Percentiles rank a stretch among this genome's conserved stretches.
phyloP scores from a whole-genome alignment of 192 early-diverging fungal species.

The Pilaira anomala region DNA sequence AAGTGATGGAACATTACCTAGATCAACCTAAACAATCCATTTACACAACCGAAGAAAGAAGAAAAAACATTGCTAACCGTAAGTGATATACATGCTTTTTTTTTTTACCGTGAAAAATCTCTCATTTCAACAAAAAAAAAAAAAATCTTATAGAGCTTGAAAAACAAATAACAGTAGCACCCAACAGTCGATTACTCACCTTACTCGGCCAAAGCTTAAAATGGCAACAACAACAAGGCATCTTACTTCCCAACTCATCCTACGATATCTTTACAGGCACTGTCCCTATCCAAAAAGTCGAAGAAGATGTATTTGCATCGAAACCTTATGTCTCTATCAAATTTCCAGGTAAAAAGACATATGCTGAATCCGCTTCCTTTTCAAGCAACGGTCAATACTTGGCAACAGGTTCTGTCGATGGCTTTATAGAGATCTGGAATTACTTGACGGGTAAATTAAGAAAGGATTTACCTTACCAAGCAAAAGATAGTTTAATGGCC shows the following conservation, averaged over 20 bases:
- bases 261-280: conserved; percentile 83
- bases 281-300: conserved; percentile 54
- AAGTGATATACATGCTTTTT: conserved; percentile 1
- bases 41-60: conserved; percentile 73
- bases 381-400: conserved; percentile 81
- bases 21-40: conserved; percentile 40
- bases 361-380: conserved; percentile 73
- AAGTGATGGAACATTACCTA: conserved; percentile 77
- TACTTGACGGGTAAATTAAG: conserved; percentile 87
- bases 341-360: conserved; percentile 85
- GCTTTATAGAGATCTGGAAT: conserved; percentile 97
- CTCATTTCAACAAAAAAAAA: too few relatives aligned
- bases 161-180: conserved; percentile 67
- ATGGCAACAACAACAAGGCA: conserved; percentile 77
- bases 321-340: conserved; percentile 79
- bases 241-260: conserved; percentile 62
- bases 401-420: conserved; percentile 87
- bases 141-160: conserved; percentile 35
- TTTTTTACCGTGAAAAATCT: too few relatives aligned
- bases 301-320: conserved; percentile 72
- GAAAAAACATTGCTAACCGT: conserved; percentile 71
- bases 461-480: conserved; percentile 87
- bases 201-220: conserved; percentile 85
- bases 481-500: conserved; percentile 86
- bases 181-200: conserved; percentile 76